Percentiles rank a stretch among this genome's conserved stretches.
Conservation (phyloP, 202 grass and related monocot species). For the Musa balbisiana region DNA sequence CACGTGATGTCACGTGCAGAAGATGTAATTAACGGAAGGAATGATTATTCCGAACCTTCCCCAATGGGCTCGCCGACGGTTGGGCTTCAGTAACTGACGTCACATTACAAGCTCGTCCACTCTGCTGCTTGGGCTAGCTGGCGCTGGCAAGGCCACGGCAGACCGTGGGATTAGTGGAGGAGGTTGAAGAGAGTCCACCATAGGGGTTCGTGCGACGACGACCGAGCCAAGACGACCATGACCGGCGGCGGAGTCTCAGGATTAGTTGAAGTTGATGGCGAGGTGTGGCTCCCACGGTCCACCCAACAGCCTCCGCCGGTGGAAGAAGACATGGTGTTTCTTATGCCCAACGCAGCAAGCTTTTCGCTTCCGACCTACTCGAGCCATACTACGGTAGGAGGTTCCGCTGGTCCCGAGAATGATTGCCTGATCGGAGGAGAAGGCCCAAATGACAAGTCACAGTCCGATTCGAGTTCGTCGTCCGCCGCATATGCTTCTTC, state of each 20-base stretch:
- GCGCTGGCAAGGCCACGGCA: neutral
- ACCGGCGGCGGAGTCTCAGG: constrained; percentile 24
- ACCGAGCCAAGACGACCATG: constrained; percentile 61
- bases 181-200: constrained; percentile 60
- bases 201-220: constrained; percentile 35
- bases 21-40: too few relatives aligned
- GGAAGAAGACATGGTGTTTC: constrained; percentile 62
- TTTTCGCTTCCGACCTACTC: constrained; percentile 49
- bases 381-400: constrained; percentile 33
- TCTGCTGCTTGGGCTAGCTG: too few relatives aligned
- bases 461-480: constrained; percentile 71
- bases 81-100: too few relatives aligned
- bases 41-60: too few relatives aligned
- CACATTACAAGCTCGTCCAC: too few relatives aligned
- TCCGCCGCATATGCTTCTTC: constrained; percentile 1
- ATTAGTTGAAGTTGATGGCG: constrained; percentile 21
- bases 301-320: constrained; percentile 35
- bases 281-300: constrained; percentile 77
- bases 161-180: constrained; percentile 30
- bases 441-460: constrained; percentile 42
- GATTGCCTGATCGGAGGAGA: neutral
- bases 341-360: constrained; percentile 55
- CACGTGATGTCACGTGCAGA: too few relatives aligned
- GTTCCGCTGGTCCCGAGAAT: constrained; percentile 8
- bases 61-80: too few relatives aligned